These are phyloP conservation scores for Hymenoscyphus scutula DNA, from an alignment of 2,329 filamentous ascomycete genomes.

Conservation along the genomic window DNA sequence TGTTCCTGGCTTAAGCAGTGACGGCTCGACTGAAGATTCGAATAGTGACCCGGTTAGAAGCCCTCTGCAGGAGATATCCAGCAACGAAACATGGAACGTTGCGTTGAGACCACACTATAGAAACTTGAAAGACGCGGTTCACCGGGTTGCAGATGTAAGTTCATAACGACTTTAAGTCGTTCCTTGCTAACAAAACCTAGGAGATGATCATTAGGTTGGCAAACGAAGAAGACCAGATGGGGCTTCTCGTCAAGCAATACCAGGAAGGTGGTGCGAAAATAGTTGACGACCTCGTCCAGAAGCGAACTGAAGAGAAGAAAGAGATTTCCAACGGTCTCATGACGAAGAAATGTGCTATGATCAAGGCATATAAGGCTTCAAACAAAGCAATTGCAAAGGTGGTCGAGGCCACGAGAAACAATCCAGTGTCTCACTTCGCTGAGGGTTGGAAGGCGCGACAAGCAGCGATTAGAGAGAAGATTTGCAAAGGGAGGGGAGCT, in stretches of 20 bases:
- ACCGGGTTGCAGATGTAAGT: slow-evolving; percentile 35
- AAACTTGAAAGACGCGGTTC: slow-evolving; percentile 27
- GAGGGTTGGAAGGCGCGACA: slow-evolving; percentile 31
- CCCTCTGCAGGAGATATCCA: slow-evolving; percentile 17
- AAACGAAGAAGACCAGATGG: slow-evolving; percentile 33
- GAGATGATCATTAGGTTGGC: slow-evolving; percentile 33
- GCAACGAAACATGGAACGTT: slow-evolving; percentile 28
- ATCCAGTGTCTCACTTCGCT: slow-evolving; percentile 20
- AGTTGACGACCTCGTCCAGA: slow-evolving; percentile 21
- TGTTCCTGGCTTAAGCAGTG: slow-evolving; percentile 21
- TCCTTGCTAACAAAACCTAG: slow-evolving; percentile 27
- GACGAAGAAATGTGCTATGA: slow-evolving; percentile 25
- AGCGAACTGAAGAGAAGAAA: slow-evolving; percentile 21
- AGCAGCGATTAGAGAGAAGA: slow-evolving; percentile 24
- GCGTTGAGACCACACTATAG: slow-evolving; percentile 34
- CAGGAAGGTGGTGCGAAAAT: slow-evolving; percentile 30
- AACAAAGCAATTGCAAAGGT: slow-evolving; percentile 18
- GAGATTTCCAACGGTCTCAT: slow-evolving; percentile 21
- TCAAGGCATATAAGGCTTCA: slow-evolving; percentile 24
- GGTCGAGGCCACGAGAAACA: slow-evolving; percentile 20
- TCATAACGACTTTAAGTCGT: neutral
- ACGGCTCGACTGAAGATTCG: slow-evolving; percentile 13
- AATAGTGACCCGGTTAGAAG: slow-evolving; percentile 20
- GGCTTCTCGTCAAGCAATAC: slow-evolving; percentile 32
- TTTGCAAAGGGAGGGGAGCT: slow-evolving; percentile 19